Percentiles rank a stretch among this genome's conserved stretches.
Evolutionary conservation across 257 asterid species (phyloP).

Genomic region (Nyctanthes arbortristis): DNA sequence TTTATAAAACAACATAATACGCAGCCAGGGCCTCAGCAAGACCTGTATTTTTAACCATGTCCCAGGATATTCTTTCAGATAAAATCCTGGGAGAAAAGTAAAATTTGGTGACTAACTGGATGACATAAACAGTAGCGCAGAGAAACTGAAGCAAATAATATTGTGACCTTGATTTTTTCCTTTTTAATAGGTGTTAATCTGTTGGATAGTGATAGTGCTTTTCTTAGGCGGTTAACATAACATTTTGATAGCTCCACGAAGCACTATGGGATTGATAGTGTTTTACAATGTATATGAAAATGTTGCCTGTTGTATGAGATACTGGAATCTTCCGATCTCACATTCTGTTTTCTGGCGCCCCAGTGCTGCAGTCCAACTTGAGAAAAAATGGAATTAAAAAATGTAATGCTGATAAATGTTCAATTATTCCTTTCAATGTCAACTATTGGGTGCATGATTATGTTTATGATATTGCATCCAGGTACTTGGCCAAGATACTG

Average conservation of each 20-base stretch:
- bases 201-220: not conserved
- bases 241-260: not conserved
- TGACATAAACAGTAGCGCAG: conserved; percentile 20
- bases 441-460: not conserved
- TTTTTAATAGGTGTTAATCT: conserved; percentile 5
- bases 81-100: conserved; percentile 1
- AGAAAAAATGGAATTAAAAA: too few relatives aligned
- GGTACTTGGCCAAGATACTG: conserved; percentile 89
- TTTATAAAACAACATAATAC: conserved; percentile 23
- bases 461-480: conserved; percentile 33
- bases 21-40: conserved; percentile 17
- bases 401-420: too few relatives aligned
- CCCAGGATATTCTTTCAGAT: conserved; percentile 11
- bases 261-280: not conserved
- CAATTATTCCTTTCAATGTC: not conserved
- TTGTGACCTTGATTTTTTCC: not conserved
- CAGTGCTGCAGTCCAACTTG: not conserved
- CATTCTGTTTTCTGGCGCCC: not conserved
- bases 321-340: too few relatives aligned
- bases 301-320: not conserved
- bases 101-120: conserved; percentile 14
- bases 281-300: not conserved
- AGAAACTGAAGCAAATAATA: conserved; percentile 6
- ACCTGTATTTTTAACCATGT: conserved; percentile 6
- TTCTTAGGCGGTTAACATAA: conserved; percentile 2